phyloP scores from a whole-genome alignment of 2,329 filamentous ascomycete species.

The Colletotrichum orchidophilum region DNA sequence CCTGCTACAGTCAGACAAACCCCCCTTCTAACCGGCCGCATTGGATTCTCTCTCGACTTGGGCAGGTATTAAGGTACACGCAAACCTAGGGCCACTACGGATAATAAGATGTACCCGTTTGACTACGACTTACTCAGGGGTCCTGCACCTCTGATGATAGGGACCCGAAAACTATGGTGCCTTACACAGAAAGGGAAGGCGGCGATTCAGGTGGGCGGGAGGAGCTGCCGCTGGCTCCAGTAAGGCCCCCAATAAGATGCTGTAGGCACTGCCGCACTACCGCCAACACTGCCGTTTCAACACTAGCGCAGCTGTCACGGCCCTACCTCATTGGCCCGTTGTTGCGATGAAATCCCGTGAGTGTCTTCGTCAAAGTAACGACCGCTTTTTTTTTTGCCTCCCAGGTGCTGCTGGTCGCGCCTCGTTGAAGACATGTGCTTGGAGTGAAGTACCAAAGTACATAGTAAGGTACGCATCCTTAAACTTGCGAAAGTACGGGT shows the following conservation, averaged over 20 bases:
- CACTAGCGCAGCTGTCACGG: background rate
- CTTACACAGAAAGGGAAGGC: background rate
- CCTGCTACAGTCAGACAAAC: background rate
- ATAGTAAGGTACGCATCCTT: background rate
- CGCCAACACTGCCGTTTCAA: slow-evolving; percentile 9
- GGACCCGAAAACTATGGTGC: background rate
- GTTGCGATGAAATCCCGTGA: background rate
- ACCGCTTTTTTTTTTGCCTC: background rate
- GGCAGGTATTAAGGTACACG: background rate
- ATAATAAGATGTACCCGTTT: background rate
- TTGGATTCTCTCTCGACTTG: background rate
- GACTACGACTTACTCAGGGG: background rate
- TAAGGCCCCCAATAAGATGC: background rate
- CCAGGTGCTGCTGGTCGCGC: background rate
- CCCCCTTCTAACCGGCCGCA: background rate
- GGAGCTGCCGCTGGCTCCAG: background rate
- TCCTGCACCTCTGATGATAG: background rate
- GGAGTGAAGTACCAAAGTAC: background rate
- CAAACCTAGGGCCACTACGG: background rate
- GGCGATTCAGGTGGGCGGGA: background rate
- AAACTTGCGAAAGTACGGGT: background rate
- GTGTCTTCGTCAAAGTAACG: background rate
- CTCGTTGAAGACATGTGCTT: background rate
- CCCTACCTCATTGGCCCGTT: background rate
- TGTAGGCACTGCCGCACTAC: background rate